Evolutionary conservation across 2,329 filamentous ascomycete genomes (phyloP), one percentile per base, ranked within the genome.

Genomic region (Dactylellina drechsleri): DNA sequence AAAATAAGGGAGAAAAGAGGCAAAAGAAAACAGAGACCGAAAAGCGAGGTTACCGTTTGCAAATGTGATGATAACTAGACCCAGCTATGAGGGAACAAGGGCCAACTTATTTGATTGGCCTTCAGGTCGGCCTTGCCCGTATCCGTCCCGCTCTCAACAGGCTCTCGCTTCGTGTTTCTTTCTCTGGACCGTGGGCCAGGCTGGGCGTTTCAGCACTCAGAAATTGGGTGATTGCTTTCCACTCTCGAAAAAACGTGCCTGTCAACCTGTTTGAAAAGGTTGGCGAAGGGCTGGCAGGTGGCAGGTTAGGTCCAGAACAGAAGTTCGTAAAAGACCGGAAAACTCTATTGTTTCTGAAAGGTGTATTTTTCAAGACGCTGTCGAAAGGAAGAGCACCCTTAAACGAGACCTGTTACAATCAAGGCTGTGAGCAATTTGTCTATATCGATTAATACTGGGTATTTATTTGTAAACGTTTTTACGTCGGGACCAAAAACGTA

Each of bases 111-210:
- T 73, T 65, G 54, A 61, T 60, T 61, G 61, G 68, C 56, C 58
- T 59, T 59, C 20, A 50, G 49, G 31, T 53, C 66, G 66, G 56
- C 41, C 60, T 65, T 66, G 56, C 50, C 68, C 61, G 68, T 66
- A 61, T 66, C 61, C 68, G 68, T 73, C 61, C 68, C 68, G 68
- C 61, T 56, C 54, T 50, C 66, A 65, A 60, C 47, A 73, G 61
- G 52, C 59, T 28, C 56, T 73, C 68, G 68, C 68, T 73, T 73
- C 54, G 54, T 73, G 68, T 66, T 72, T 72, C 68, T 73, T 5
- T 66, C 60, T 66, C 41, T 66, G 68, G 61, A 73, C 56, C 68
- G 59, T 64, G 66, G 58, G 52, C 65, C 56, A 52, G 65, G 65
- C 56, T 61, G 65, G 40, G 47, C 60, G 65, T 68, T 68, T 68